These are phyloP conservation scores for Leucocoprinus gongylophorus DNA, from an alignment of 1,284 basidiomycete genomes.

Conservation along the genomic window DNA sequence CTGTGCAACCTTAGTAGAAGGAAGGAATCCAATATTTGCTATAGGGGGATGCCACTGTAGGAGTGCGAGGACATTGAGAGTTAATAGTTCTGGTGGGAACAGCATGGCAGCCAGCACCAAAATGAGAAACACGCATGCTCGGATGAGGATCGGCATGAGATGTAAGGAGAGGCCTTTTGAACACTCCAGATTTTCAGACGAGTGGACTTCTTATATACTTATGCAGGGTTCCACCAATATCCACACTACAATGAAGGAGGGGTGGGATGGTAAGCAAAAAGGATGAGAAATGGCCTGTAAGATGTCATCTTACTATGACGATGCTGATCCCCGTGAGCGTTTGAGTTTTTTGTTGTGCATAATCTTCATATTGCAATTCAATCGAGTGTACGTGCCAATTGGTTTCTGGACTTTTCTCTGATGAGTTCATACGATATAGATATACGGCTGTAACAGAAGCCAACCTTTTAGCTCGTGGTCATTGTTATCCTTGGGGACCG, in stretches of 20 bases:
- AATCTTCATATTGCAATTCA: conserved; percentile 1
- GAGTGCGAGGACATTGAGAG: background rate
- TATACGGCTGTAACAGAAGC: background rate
- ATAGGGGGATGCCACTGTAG: background rate
- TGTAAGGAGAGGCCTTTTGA: conserved; percentile 1
- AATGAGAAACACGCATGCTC: conserved; percentile 5
- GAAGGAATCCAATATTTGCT: background rate
- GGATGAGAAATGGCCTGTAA: background rate
- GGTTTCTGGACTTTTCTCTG: background rate
- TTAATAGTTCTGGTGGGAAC: background rate
- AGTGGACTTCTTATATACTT: conserved; percentile 8
- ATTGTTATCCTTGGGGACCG: background rate
- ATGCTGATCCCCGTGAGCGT: background rate
- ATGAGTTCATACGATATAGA: background rate
- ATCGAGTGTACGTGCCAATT: background rate
- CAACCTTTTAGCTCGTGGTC: background rate
- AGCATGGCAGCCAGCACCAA: conserved; percentile 4
- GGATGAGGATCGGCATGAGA: conserved; percentile 8
- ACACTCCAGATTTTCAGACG: background rate
- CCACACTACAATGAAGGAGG: background rate
- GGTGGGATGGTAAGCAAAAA: conserved; percentile 4
- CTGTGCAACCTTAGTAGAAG: conserved; percentile 7
- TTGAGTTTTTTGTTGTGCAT: background rate
- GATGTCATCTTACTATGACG: background rate
- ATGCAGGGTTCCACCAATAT: conserved; percentile 2